Evolutionary conservation across 495 filamentous ascomycete species (phyloP), one percentile per base, ranked within the genome.

Genomic region (Trichoderma orchidacearum): DNA sequence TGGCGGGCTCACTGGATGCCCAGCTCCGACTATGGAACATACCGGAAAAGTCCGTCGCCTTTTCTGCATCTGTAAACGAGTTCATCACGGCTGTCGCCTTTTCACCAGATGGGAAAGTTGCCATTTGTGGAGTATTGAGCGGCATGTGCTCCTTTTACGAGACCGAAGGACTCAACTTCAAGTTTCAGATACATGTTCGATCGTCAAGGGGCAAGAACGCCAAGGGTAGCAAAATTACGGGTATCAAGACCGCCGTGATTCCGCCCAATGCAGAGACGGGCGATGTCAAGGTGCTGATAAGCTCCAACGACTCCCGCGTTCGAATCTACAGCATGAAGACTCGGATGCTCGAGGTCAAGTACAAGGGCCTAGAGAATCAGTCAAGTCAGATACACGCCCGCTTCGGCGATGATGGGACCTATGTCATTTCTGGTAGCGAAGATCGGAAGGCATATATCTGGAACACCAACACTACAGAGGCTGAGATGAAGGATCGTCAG

Each of bases 181-280:
- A 85, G 58, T 83, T 82, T 5, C 89, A 96, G 63, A 82, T 96
- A 18, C 90, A 95, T 60, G 91, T 96, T 21, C 81, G 89, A 52
- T 95, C 90, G 3, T 85, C 89, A 13, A 82, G 89, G 29, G 94
- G 93, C 0, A 87, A 88, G 63, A 97, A 96, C 62, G 87, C 92
- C 1, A 96, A 93, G 68, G 92, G 93, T 8, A 95, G 89, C 70
- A 98, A 97, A 70, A 95, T 99, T 62, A 97, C 93, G 0, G 90
- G 90, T 25, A 95, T 99, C 45, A 84, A 94, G 61, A 85, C 91
- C 0, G 86, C 85, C 58, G 68, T 66, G 27, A 72, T 80, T 41
- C 85, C 86, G 6, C 64, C 59, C 3, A 71, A 75, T 5, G 76
- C 76, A 41, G 76, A 80, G 60, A 72, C 72, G 29, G 84, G 83